Conservation (phyloP, 2,329 filamentous ascomycete species). For the Beauveria medogensis region DNA sequence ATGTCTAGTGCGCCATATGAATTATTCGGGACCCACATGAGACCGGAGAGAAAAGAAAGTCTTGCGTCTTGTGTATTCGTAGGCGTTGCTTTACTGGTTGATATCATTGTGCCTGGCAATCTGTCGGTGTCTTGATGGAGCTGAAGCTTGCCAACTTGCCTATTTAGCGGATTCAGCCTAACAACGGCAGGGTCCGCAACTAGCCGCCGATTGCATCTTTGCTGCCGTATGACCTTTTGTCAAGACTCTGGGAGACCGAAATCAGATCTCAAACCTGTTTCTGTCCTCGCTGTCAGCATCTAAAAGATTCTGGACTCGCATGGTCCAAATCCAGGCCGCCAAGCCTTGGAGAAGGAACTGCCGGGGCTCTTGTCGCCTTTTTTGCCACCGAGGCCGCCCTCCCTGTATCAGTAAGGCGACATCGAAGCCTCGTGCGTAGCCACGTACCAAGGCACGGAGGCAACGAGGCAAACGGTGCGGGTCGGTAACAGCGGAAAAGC, state of each 20-base stretch:
- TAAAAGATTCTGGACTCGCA: not conserved
- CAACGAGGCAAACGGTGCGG: not conserved
- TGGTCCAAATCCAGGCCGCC: not conserved
- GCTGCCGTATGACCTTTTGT: not conserved
- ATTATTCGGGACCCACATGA: not conserved
- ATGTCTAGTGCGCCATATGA: too few species aligned
- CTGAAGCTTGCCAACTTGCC: not conserved
- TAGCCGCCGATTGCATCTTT: not conserved
- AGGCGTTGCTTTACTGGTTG: not conserved
- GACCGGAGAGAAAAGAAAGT: not conserved
- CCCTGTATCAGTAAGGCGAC: not conserved
- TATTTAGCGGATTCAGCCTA: not conserved
- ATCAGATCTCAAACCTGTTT: not conserved
- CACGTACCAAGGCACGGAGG: not conserved
- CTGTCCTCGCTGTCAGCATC: not conserved
- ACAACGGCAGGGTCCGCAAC: not conserved
- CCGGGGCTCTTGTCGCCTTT: not conserved
- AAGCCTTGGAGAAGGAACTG: not conserved
- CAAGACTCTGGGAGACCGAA: not conserved
- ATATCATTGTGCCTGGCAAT: not conserved
- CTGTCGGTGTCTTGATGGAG: not conserved
- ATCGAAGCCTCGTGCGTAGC: not conserved
- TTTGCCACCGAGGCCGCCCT: not conserved
- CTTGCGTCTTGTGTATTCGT: not conserved
- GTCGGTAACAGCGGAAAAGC: not conserved